Evolutionary conservation across 768 basidiomycete genomes (phyloP).

Genomic region (Mycena leptocephala): DNA sequence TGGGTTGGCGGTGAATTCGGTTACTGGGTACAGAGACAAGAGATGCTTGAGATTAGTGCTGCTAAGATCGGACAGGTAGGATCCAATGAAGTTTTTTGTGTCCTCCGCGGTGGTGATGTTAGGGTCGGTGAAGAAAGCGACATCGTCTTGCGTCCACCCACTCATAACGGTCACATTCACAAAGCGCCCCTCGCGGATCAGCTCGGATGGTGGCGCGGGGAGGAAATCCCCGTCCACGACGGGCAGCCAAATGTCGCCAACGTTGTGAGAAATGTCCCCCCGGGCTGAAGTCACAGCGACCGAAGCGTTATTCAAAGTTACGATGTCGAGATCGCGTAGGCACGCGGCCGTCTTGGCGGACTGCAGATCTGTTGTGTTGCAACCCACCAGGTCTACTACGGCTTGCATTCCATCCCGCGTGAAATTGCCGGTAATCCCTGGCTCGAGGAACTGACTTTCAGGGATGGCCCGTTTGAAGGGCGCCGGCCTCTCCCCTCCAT

Average conservation of each 20-base stretch:
- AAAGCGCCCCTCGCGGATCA: not conserved
- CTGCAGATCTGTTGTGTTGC: not conserved
- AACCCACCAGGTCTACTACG: not conserved
- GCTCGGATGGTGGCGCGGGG: not conserved
- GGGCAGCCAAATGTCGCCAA: not conserved
- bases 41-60: not conserved
- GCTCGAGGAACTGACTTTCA: not conserved
- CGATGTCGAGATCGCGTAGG: not conserved
- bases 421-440: not conserved
- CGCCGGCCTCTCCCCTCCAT: not conserved
- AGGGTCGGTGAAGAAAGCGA: constrained; percentile 10
- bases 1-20: not conserved
- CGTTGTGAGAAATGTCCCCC: not conserved
- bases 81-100: not conserved
- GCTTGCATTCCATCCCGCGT: not conserved
- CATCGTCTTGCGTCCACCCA: constrained; percentile 9
- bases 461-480: not conserved
- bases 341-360: not conserved
- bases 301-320: not conserved
- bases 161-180: constrained; percentile 10
- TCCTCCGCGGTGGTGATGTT: not conserved
- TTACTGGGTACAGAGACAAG: not conserved
- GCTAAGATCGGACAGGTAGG: not conserved
- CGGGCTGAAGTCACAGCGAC: not conserved
- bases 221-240: not conserved